A percentile compares a stretch with the other conserved stretches of the same genome.
Evolutionary conservation across 257 asterid genomes (phyloP).

Genomic region (Nicotiana noctiflora): DNA sequence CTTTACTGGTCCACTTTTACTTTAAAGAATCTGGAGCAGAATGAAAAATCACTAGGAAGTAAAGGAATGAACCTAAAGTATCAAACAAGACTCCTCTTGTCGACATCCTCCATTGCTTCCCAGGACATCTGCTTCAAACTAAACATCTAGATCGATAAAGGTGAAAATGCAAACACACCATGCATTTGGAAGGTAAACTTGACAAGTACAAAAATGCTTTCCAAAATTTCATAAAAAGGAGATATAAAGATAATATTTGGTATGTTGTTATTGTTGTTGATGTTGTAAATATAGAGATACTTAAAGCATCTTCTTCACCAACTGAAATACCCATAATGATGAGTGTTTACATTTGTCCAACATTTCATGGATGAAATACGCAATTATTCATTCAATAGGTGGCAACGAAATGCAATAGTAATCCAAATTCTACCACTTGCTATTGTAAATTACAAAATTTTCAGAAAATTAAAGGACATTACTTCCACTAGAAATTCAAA

Average conservation of each 20-base stretch:
- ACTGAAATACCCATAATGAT: neutral
- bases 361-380: neutral
- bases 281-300: neutral
- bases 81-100: neutral
- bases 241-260: neutral
- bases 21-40: neutral
- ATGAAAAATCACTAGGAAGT: neutral
- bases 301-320: neutral
- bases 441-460: neutral
- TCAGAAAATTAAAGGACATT: neutral
- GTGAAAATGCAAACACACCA: neutral
- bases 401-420: neutral
- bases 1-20: neutral
- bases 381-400: neutral
- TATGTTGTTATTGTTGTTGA: too few relatives aligned
- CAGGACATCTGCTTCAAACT: neutral
- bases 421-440: neutral
- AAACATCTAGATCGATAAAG: neutral
- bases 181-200: neutral
- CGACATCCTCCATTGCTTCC: neutral
- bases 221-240: neutral
- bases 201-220: neutral
- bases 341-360: neutral
- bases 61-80: neutral
- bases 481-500: conserved; percentile 1